A percentile compares a stretch with the other conserved stretches of the same genome.
phyloP scores from a whole-genome alignment of 2,329 filamentous ascomycete genomes.

The Aspergillus sp. region DNA sequence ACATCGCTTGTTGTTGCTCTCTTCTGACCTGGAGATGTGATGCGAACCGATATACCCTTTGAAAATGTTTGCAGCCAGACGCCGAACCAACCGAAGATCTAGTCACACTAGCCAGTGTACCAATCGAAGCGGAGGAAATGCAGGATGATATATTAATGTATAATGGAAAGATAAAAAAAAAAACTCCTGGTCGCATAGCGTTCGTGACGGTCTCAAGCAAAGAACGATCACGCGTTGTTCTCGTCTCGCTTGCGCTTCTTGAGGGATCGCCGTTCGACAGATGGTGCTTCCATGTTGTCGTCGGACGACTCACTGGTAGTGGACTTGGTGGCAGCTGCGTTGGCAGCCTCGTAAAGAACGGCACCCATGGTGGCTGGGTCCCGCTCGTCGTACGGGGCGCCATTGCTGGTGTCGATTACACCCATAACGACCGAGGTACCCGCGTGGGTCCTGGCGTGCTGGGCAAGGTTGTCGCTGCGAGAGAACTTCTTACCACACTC shows the following conservation, averaged over 20 bases:
- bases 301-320: conserved; percentile 51
- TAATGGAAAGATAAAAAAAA: conserved; percentile 25
- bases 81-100: conserved; percentile 36
- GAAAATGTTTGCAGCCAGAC: conserved; percentile 31
- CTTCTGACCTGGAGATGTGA: conserved; percentile 14
- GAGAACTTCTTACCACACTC: conserved; percentile 99
- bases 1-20: conserved; percentile 4
- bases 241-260: conserved; percentile 79
- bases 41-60: conserved; percentile 27
- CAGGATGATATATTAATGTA: conserved; percentile 37
- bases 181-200: conserved; percentile 46
- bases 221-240: conserved; percentile 55
- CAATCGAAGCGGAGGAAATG: conserved; percentile 27
- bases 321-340: conserved; percentile 69
- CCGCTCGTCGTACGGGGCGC: conserved; percentile 50
- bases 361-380: conserved; percentile 72
- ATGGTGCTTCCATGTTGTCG: conserved; percentile 36
- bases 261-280: conserved; percentile 56
- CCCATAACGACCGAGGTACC: conserved; percentile 90
- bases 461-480: conserved; percentile 92
- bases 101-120: conserved; percentile 29
- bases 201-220: conserved; percentile 35
- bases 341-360: conserved; percentile 79
- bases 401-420: conserved; percentile 71
- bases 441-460: conserved; percentile 93